Percentiles rank a stretch among this genome's conserved stretches.
Conservation (phyloP, 257 asterid genomes). For the Schizonepeta tenuifolia region DNA sequence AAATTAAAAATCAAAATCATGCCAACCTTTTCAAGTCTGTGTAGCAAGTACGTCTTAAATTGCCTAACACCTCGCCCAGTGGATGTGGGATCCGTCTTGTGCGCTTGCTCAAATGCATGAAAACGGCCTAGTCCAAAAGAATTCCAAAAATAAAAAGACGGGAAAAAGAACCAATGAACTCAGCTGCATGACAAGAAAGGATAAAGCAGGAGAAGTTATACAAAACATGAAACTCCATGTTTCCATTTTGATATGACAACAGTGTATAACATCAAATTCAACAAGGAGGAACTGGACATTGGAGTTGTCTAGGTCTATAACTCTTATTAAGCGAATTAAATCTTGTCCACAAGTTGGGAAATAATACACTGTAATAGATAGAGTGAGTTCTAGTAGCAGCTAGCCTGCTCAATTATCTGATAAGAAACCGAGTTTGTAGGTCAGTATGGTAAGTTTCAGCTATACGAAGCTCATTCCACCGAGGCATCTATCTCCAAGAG, state of each 20-base stretch:
- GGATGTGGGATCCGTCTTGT: conserved; percentile 77
- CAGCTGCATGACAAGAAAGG: not conserved
- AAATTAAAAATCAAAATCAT: conserved; percentile 26
- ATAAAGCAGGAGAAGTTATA: conserved; percentile 8
- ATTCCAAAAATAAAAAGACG: not conserved
- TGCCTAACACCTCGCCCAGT: conserved; percentile 97
- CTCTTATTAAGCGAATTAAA: not conserved
- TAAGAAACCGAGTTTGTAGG: not conserved
- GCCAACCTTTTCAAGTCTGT: conserved; percentile 76
- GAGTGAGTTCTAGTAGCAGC: not conserved
- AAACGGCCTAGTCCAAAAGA: conserved; percentile 70
- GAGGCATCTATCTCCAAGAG: not conserved
- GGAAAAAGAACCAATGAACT: conserved; percentile 4
- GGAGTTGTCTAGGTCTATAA: not conserved
- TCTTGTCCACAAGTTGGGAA: not conserved
- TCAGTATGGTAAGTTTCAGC: not conserved
- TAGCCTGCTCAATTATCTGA: not conserved
- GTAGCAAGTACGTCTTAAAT: conserved; percentile 86
- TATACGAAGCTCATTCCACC: not conserved
- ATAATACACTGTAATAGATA: too few relatives aligned
- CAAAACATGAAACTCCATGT: not conserved
- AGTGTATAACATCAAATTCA: not conserved
- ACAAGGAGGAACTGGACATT: not conserved
- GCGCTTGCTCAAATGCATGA: conserved; percentile 95
- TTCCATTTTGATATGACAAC: not conserved